These are phyloP conservation scores for Ustilago hordei DNA, from an alignment of 1,284 basidiomycete species.

Conservation along the genomic window DNA sequence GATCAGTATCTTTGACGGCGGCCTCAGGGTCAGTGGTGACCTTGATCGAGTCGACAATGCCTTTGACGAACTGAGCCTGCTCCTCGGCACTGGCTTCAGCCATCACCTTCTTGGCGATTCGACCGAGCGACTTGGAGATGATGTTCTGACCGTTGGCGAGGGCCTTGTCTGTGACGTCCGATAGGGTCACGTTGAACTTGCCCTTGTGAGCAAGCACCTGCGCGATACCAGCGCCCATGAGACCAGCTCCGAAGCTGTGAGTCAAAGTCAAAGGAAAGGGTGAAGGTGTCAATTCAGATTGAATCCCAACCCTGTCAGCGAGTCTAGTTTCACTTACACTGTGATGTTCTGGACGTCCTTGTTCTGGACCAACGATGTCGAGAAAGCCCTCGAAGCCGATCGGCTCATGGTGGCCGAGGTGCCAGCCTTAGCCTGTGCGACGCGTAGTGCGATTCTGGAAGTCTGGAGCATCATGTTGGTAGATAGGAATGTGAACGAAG, in stretches of 20 bases:
- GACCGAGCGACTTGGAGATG: constrained; percentile 73
- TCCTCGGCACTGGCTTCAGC: constrained; percentile 71
- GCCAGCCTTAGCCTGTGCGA: constrained; percentile 14
- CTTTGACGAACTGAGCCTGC: constrained; percentile 68
- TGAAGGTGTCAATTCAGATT: not conserved
- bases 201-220: constrained; percentile 68
- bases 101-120: constrained; percentile 73
- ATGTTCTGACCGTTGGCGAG: constrained; percentile 73
- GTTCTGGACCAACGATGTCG: constrained; percentile 52
- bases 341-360: constrained; percentile 69
- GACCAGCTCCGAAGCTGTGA: constrained; percentile 65
- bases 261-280: not conserved
- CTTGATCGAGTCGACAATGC: constrained; percentile 72
- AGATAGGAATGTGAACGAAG: not conserved
- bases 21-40: constrained; percentile 73
- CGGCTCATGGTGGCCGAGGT: constrained; percentile 24
- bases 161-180: constrained; percentile 70
- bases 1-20: constrained; percentile 72
- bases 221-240: constrained; percentile 69
- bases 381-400: constrained; percentile 49
- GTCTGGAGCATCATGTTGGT: constrained; percentile 39
- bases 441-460: constrained; percentile 29
- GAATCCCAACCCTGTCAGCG: not conserved
- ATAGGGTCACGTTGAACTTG: constrained; percentile 70
- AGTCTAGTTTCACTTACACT: constrained; percentile 52